Base-by-base conservation (phyloP, 352 stramenopile species). In the Phytopythium oedochilum region DNA sequence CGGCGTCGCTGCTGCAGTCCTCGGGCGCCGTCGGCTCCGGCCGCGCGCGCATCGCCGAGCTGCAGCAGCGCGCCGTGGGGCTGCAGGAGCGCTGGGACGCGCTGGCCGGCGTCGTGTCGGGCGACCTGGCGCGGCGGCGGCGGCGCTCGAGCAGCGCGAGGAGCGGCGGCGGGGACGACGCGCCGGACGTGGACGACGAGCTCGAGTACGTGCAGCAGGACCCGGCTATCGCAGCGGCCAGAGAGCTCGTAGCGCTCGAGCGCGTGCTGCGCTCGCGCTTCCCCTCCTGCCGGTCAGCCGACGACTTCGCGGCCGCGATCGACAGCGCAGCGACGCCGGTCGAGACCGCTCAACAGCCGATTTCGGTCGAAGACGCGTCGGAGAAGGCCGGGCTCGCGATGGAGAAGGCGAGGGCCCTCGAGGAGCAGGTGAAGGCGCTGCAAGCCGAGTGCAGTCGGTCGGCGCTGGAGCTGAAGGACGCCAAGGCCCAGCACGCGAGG, bases 1-100 rank as follows among this genome's bases (percentile, higher is more conserved):
- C 71, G 22, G 53, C 66, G 17, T 70, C 77, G 57, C 73, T 92
- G 40, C 61, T 71, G 48, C 77, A 89, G 51, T 78, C 78, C 20
- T 73, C 82, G 10, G 44, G 35, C 20, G 59, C 69, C 1, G 78
- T 89, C 31, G 67, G 66, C 1, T 48, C 68, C 11, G 78, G 66
- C 7, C 50, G 63, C 25, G 53, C 32, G 23, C 53, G 74, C 36
- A 57, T 90, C 5, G 6, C 47, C 1, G 73, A 83, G 60, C 73
- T 82, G 54, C 75, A 88, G 62, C 70, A 78, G 57, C 72, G 62
- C 36, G 69, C 82, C 40, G 70, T 68, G 15, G 65, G 66, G 23
- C 55, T 90, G 17, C 23, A 70, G 22, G 70, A 65, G 2, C 61
- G 59, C 11, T 75, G 64, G 64, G 61, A 64, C 18, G 60, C 59